Conservation (phyloP, 176 grass and related monocot species). For the Aegilops bicornis region DNA sequence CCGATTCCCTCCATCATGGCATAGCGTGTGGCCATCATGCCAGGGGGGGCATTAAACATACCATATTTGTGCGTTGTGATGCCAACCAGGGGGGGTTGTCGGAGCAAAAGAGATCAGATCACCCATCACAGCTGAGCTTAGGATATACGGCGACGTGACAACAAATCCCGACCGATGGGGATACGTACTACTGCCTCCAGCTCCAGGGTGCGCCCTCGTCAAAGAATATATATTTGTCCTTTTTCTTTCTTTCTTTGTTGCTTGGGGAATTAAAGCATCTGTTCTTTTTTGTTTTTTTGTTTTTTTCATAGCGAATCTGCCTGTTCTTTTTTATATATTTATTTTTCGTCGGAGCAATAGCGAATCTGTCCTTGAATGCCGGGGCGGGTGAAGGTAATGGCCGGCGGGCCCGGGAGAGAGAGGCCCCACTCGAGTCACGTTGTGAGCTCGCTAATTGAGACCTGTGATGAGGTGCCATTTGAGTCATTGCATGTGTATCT, state of each 20-base stretch:
- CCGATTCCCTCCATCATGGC: too few species aligned
- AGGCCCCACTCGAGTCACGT: too few species aligned
- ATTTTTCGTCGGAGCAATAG: too few species aligned
- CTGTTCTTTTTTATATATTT: too few species aligned
- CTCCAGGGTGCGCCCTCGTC: not conserved
- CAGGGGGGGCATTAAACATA: not conserved
- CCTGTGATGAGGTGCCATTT: too few species aligned
- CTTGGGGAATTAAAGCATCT: not conserved
- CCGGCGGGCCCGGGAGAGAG: too few species aligned
- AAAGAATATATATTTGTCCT: not conserved
- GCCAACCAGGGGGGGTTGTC: not conserved
- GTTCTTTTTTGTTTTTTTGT: not conserved
- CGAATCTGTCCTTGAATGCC: too few species aligned
- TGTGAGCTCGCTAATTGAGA: too few species aligned
- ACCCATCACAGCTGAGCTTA: not conserved
- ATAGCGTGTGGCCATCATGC: not conserved
- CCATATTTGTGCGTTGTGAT: not conserved
- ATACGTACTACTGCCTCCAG: not conserved
- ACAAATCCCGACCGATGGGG: not conserved
- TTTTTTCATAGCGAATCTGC: not conserved
- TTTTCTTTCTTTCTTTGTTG: not conserved
- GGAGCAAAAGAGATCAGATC: not conserved
- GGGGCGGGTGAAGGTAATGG: too few species aligned
- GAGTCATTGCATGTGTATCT: too few species aligned
- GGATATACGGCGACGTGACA: slow-evolving; percentile 8